phyloP scores from a whole-genome alignment of 345 rosid species.

The Eucalyptus virginea region DNA sequence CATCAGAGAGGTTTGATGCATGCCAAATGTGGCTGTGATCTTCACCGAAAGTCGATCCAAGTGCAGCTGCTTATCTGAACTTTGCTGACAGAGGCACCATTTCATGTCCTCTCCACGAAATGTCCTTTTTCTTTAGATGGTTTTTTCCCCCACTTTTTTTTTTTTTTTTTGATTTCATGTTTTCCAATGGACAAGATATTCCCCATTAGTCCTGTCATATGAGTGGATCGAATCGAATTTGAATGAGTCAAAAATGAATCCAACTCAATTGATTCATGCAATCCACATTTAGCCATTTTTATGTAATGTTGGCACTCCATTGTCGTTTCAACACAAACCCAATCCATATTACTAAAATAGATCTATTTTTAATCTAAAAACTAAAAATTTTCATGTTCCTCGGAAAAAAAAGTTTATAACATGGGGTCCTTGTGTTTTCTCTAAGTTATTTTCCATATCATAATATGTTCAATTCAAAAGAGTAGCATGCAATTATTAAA shows the following conservation, averaged over 20 bases:
- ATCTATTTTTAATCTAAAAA: neutral
- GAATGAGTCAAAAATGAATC: fast-evolving
- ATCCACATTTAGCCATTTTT: fast-evolving
- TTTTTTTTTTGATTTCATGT: neutral
- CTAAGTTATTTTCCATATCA: neutral
- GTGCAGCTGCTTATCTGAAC: neutral
- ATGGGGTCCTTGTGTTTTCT: neutral
- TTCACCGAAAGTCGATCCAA: neutral
- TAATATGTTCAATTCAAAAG: neutral
- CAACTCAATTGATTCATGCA: fast-evolving
- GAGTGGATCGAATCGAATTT: neutral
- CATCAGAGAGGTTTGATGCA: neutral
- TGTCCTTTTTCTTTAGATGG: neutral
- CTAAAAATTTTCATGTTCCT: neutral
- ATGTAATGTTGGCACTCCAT: neutral
- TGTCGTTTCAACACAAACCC: fast-evolving
- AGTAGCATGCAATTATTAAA: neutral
- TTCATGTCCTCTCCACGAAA: neutral
- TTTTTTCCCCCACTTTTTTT: neutral
- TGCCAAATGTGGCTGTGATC: neutral
- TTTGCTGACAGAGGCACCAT: neutral
- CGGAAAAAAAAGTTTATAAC: neutral
- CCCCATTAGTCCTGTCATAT: fast-evolving
- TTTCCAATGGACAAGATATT: neutral
- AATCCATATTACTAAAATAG: fast-evolving